Conservation (phyloP, 1,284 basidiomycete genomes). For the Lignosus rhinocerotis region DNA sequence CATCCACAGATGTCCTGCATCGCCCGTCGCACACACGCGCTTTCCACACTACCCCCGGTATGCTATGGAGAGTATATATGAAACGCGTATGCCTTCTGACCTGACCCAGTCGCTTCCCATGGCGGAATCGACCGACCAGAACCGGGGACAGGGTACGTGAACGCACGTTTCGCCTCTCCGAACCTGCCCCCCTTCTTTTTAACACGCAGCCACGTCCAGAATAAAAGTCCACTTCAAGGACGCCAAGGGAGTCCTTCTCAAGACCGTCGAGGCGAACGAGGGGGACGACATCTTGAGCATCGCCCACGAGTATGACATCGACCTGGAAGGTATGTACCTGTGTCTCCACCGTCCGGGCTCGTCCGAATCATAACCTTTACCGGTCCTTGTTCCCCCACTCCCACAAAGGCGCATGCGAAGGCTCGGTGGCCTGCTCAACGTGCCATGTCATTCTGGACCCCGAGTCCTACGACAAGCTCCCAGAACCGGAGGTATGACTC, state of each 20-base stretch:
- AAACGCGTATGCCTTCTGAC: neutral
- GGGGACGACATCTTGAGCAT: constrained; percentile 91
- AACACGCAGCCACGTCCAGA: constrained; percentile 40
- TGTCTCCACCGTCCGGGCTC: neutral
- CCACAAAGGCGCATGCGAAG: constrained; percentile 87
- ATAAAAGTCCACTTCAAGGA: constrained; percentile 91
- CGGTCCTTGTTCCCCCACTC: neutral
- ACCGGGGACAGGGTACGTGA: constrained; percentile 65
- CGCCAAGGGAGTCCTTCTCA: constrained; percentile 80
- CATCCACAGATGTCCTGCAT: neutral
- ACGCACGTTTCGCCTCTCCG: too few species aligned
- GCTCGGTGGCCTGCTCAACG: constrained; percentile 95
- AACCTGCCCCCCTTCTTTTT: too few species aligned
- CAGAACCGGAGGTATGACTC: constrained; percentile 72
- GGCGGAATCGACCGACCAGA: constrained; percentile 53
- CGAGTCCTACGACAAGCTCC: constrained; percentile 82
- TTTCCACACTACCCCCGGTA: neutral
- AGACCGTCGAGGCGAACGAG: constrained; percentile 90
- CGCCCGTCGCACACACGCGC: neutral
- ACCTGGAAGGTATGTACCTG: constrained; percentile 82
- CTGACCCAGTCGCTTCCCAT: constrained; percentile 20
- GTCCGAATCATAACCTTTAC: neutral
- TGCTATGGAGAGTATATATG: neutral
- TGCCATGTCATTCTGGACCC: constrained; percentile 92
- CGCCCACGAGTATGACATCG: constrained; percentile 95